phyloP scores from a whole-genome alignment of 768 basidiomycete species.

The Kwoniella bestiolae region DNA sequence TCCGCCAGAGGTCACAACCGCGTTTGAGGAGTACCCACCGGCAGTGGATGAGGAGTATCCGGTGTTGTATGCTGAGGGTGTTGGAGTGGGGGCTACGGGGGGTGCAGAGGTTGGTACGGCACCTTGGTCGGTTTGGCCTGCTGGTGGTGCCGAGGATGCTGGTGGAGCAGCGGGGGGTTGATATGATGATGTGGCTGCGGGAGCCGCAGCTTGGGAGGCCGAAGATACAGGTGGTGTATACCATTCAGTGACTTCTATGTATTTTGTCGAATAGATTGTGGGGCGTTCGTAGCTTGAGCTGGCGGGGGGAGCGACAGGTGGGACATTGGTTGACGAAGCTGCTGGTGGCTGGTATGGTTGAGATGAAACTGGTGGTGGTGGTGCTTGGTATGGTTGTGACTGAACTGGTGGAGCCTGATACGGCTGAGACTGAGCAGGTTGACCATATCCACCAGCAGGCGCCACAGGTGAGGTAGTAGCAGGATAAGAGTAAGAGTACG shows the following conservation, averaged over 20 bases:
- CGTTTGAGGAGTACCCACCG: not conserved
- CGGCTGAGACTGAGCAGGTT: too few relatives aligned
- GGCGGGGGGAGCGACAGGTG: not conserved
- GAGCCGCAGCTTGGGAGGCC: not conserved
- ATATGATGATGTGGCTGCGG: not conserved
- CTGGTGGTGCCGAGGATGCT: not conserved
- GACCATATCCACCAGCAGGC: slow-evolving; percentile 11
- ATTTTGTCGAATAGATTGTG: slow-evolving; percentile 9
- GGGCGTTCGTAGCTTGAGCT: not conserved
- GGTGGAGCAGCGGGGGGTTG: not conserved
- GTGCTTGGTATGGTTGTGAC: not conserved
- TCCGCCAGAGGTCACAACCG: not conserved
- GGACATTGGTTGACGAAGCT: too few relatives aligned
- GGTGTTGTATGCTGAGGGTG: not conserved
- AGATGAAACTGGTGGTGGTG: not conserved
- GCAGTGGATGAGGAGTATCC: slow-evolving; percentile 6
- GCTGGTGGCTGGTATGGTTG: too few relatives aligned
- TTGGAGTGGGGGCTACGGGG: not conserved
- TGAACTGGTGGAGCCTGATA: not conserved
- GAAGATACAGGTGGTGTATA: not conserved
- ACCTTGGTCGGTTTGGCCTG: not conserved
- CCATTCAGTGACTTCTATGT: slow-evolving; percentile 14
- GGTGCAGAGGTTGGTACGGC: not conserved
- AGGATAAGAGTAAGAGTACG: not conserved
- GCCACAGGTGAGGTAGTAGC: too few relatives aligned